Base-by-base conservation (phyloP, 176 grass and related monocot genomes). In the Oryza glaberrima region DNA sequence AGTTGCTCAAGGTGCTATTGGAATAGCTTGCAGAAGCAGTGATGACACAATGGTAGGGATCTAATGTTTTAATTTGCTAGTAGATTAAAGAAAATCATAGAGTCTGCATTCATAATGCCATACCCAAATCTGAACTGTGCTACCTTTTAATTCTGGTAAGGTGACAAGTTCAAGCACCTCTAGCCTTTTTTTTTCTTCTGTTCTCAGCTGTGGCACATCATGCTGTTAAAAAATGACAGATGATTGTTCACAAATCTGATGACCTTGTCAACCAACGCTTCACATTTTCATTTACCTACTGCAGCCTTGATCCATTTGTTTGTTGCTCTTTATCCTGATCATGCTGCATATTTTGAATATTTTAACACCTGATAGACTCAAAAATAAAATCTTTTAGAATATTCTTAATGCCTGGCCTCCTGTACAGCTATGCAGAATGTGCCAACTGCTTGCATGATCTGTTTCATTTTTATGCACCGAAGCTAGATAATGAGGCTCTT, bases 1-100 rank as follows among this genome's bases (percentile, higher is more conserved):
- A 61, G 94, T 99, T 91, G 97, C 97, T 67, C 97, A 99, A 85
- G 97, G 96, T 82, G 96, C 94, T 88, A 99, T 99, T 69, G 96
- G 94, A 75, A 99, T 99, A 87, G 94, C 94, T 87, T 99, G 97
- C 82, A 92, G 97, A 92, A 99, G 60, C 86, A 86, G 86, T 11
- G 97, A 99, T 85, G 94, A 99, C 22, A 99, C 90, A 87, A 99
- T 99, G 97, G 97, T 99, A 81, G 45, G 88, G 26, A 23, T 70
- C 66, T 71, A 51, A 73, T 87, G 10, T 43, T 85, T 77, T 76
- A 45, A 60, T 60, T 70, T 80, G 51, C 23, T 75, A 54, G 38
- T 54, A 78, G 15, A 48, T 56, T 77, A 58, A 64, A 45, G 35
- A 83, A 69, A 45, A 76, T 25, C 48, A n/a, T 76, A 88, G 25